These are phyloP conservation scores for Chaetomium globosum DNA, from an alignment of 2,329 filamentous ascomycete species.

Conservation along the genomic window DNA sequence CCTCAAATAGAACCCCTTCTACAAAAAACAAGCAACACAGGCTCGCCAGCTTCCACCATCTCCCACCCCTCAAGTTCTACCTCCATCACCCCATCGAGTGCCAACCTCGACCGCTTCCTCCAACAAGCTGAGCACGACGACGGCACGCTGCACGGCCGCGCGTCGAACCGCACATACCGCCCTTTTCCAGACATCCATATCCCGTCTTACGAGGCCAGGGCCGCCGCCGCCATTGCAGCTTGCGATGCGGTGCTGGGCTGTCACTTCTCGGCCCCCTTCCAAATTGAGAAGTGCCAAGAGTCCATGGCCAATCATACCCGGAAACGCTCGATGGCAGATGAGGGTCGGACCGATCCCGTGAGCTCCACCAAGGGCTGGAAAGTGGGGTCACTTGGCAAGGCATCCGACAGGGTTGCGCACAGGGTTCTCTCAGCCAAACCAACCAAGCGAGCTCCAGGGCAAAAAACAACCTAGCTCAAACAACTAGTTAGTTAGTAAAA, in stretches of 20 bases:
- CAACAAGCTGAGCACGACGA: constrained; percentile 13
- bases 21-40: background rate
- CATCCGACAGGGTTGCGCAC: too few relatives aligned
- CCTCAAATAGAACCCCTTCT: background rate
- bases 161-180: background rate
- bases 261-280: background rate
- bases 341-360: too few relatives aligned
- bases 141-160: constrained; percentile 14
- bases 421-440: too few relatives aligned
- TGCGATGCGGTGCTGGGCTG: background rate
- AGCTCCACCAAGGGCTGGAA: too few relatives aligned
- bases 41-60: background rate
- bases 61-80: background rate
- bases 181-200: background rate
- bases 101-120: constrained; percentile 14
- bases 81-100: background rate
- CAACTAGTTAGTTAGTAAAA: too few relatives aligned
- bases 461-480: too few relatives aligned
- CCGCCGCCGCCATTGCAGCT: background rate
- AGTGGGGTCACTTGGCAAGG: too few relatives aligned
- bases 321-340: too few relatives aligned
- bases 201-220: constrained; percentile 6
- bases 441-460: too few relatives aligned
- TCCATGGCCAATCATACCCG: background rate
- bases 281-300: background rate